Conservation (phyloP, 176 grass and related monocot species). For the Triticum timopheevii region DNA sequence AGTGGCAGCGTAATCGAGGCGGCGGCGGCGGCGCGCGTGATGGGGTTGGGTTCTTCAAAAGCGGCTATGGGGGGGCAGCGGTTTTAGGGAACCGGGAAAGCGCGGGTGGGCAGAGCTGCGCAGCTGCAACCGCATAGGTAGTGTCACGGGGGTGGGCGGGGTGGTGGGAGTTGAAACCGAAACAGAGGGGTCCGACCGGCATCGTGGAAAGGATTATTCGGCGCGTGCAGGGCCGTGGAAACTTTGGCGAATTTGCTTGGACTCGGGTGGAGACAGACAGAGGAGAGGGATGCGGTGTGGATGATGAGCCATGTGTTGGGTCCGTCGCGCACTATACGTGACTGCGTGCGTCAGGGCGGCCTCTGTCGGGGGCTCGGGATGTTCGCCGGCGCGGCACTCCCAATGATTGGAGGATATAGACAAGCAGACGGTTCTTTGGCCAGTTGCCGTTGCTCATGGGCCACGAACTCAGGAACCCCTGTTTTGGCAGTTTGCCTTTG, state of each 20-base stretch:
- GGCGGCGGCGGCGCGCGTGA: not conserved
- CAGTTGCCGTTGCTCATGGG: not conserved
- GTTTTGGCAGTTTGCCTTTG: too few species aligned
- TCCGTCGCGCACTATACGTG: not conserved
- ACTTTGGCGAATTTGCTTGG: not conserved
- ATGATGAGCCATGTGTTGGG: not conserved
- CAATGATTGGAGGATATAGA: not conserved
- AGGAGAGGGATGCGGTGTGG: not conserved
- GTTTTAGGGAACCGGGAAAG: conserved; percentile 4
- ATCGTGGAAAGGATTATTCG: conserved; percentile 31
- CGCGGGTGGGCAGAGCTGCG: not conserved
- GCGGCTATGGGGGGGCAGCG: conserved; percentile 12
- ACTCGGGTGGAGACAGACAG: not conserved
- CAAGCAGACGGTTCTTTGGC: not conserved
- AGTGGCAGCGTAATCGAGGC: not conserved
- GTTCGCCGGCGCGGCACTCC: conserved; percentile 43
- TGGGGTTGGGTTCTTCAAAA: conserved; percentile 27
- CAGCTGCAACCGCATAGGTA: conserved; percentile 23
- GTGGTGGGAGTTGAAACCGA: conserved; percentile 41
- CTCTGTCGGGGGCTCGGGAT: conserved; percentile 15
- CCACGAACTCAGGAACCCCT: too few species aligned
- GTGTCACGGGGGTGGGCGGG: conserved; percentile 19
- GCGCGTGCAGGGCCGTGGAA: not conserved
- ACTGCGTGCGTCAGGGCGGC: not conserved
- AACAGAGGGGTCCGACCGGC: not conserved